Evolutionary conservation across 2,329 filamentous ascomycete genomes (phyloP).

Genomic region (Chrysoporthe puriensis): DNA sequence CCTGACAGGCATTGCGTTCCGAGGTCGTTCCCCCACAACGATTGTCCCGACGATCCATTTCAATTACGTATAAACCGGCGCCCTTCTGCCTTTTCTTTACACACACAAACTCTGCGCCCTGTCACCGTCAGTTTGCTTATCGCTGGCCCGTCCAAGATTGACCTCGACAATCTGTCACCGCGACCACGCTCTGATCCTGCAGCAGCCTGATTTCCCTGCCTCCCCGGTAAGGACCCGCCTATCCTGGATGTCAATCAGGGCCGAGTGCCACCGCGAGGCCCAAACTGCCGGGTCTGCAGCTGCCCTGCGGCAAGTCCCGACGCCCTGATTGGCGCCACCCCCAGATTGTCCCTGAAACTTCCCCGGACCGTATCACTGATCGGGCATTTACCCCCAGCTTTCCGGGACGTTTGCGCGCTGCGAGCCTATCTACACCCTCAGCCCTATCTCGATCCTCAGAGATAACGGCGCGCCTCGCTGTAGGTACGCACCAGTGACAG

Average conservation of each 20-base stretch:
- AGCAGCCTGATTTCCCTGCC: conserved; percentile 28
- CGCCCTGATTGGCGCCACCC: conserved; percentile 47
- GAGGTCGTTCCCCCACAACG: conserved; percentile 33
- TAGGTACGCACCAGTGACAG: conserved; percentile 17
- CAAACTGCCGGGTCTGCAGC: conserved; percentile 44
- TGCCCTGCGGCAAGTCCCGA: conserved; percentile 42
- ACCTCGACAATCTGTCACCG: conserved; percentile 30
- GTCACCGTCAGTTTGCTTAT: conserved; percentile 42
- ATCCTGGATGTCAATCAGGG: conserved; percentile 29
- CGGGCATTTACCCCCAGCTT: conserved; percentile 33
- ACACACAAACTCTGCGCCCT: conserved; percentile 43
- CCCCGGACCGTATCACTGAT: conserved; percentile 33
- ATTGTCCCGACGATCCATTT: conserved; percentile 30
- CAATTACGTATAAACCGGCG: conserved; percentile 54
- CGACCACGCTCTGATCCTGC: conserved; percentile 37
- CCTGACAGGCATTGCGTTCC: conserved; percentile 26
- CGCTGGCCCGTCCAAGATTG: conserved; percentile 28
- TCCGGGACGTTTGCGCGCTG: conserved; percentile 16
- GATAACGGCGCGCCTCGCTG: conserved; percentile 25
- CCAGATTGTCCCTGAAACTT: conserved; percentile 34
- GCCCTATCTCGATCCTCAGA: conserved; percentile 27
- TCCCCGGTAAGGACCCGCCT: conserved; percentile 30
- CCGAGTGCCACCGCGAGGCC: conserved; percentile 32
- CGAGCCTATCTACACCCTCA: conserved; percentile 24
- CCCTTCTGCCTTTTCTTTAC: conserved; percentile 46